Base-by-base conservation (phyloP, 129 eudicot genomes). In the Ambrosia artemisiifolia region DNA sequence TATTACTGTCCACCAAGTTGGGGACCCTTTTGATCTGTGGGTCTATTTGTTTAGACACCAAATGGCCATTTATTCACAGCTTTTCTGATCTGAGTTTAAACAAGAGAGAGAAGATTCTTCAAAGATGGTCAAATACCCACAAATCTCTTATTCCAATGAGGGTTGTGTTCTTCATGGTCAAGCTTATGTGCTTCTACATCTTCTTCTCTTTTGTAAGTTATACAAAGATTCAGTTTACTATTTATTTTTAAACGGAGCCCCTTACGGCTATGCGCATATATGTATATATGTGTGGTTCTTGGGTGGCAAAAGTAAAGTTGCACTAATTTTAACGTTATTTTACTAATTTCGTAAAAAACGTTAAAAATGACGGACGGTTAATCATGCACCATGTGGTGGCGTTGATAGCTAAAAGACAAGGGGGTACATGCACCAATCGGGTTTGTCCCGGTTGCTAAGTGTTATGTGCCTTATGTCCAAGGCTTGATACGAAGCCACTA, bases 1-100 rank as follows among this genome's bases (percentile, higher is more conserved):
- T 12, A 53, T 46, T 90, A 11, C 82, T 95, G 17, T 88, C 99
- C 40, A 95, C 89, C 0, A 88, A 88, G 76, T 57, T 95, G 70
- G 99, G 99, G 46, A 82, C 88, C 30, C 74, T 95, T 63, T 68
- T 95, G 84, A 77, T 95, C 0, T 88, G 99, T 71, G 99, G 99
- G 54, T 38, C 30, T 7, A 48, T 71, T 69, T 88, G 96, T 84
- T 88, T 95, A 36, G 87, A 78, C 54, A 75, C 85, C 84, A 88
- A 54, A 48, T 95, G 88, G 88, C 99, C 99, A 18, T 95, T 95
- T 64, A 60, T 95, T 63, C 88, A 81, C 77, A 86, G 79, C 9
- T 95, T 95, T 65, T 80, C 91, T 0, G 90, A 95, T 62, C 67
- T 95, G 48, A 43, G 79, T n/a, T 60, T 88, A 80, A 66, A 73